Evolutionary conservation across 139 green algal genomes (phyloP).

Genomic region (Micractinium conductrix): DNA sequence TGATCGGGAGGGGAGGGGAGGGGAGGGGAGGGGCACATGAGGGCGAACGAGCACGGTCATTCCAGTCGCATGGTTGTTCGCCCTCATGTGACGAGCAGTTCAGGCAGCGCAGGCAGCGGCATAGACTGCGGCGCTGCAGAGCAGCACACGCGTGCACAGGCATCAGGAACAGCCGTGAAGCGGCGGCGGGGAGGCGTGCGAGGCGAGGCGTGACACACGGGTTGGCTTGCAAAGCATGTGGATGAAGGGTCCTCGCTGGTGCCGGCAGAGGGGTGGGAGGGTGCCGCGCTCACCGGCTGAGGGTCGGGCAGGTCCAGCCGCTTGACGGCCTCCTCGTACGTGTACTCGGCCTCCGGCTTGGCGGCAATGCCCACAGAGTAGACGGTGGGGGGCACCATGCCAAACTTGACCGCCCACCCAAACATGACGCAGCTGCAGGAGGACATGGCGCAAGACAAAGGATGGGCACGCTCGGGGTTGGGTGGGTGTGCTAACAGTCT

Average conservation of each 20-base stretch:
- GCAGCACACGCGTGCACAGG: too few relatives aligned
- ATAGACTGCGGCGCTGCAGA: too few relatives aligned
- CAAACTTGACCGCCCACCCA: constrained; percentile 11
- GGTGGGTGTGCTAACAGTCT: too few relatives aligned
- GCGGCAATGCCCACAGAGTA: constrained; percentile 7
- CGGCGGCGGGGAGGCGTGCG: too few relatives aligned
- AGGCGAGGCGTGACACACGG: too few relatives aligned
- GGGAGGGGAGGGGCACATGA: background rate
- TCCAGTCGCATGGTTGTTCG: background rate
- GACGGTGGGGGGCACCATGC: background rate
- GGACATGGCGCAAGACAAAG: too few relatives aligned
- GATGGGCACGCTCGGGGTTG: too few relatives aligned
- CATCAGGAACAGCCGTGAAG: too few relatives aligned
- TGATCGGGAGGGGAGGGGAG: background rate
- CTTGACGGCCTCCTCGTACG: constrained; percentile 11
- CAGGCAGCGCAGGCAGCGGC: background rate
- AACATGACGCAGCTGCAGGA: constrained; percentile 8
- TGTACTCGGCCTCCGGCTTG: constrained; percentile 21
- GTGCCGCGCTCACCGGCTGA: background rate
- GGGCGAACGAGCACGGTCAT: background rate
- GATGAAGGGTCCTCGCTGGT: too few relatives aligned
- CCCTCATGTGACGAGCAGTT: background rate
- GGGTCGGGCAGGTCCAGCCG: constrained; percentile 16
- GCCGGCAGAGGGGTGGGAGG: background rate
- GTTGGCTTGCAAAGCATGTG: too few relatives aligned